Evolutionary conservation across 805 yeast species (phyloP), one percentile per base, ranked within the genome.

Genomic region (Barnettozyma californica): DNA sequence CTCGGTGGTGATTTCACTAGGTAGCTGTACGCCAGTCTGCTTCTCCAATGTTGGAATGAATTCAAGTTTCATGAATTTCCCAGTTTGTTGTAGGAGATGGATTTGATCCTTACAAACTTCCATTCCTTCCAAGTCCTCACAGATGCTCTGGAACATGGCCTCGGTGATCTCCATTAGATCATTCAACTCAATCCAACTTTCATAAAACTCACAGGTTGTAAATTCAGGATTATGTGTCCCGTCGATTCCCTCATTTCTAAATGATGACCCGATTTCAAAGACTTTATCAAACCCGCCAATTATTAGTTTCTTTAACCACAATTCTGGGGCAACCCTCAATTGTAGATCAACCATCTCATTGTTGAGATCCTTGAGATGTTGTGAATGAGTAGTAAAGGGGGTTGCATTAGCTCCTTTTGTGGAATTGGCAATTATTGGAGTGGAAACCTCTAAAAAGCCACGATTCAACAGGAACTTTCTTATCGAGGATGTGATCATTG

Each of bases 191-290:
- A 84, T 80, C 60, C 76, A 90, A 0, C 87, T 75, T 58, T 84
- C 86, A 63, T 92, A 92, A 57, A 89, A 87, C 63, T 92, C 99
- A 62, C 96, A 82, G 2, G 89, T 80, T 1, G 96, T 84, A 63
- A 91, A 92, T 61, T 92, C 99, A 0, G 97, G 96, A 65, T 92
- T 94, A 64, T 92, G 99, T 0, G 96, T 87, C 1, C 85, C 73
- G 63, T 92, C 99, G 26, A 92, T 74, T 7, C 97, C 96, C 67
- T 94, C 99, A 60, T 94, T 94, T 58, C 99, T 74, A 65, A 91
- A 94, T 41, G 75, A 82, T 46, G 78, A 75, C 0, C 97, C 97
- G 46, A 94, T 78, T 60, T 94, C 98, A 65, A 79, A 94, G 2
- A 94, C 83, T 55, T 78, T 80, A 56, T 91, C 95, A 59, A 91